Conservation (phyloP, 805 yeast genomes). For the Cyberlindnera euphorbiiphila region DNA sequence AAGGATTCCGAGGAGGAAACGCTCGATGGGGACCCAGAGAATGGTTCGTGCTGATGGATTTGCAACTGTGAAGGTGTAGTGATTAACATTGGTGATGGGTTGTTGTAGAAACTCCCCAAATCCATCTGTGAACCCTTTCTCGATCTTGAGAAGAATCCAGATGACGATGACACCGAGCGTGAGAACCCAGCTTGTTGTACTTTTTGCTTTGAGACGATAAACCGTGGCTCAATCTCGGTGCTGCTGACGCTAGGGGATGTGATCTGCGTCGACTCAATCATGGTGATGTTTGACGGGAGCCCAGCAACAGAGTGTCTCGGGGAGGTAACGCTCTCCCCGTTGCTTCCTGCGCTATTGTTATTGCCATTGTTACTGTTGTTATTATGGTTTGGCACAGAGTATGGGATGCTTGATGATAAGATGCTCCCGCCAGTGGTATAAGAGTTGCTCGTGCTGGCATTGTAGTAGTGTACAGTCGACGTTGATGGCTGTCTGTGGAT, state of each 20-base stretch:
- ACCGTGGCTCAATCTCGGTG: conserved; percentile 74
- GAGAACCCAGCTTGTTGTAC: conserved; percentile 35
- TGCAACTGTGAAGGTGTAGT: conserved; percentile 3
- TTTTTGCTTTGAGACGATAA: conserved; percentile 76
- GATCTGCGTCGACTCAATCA: conserved; percentile 55
- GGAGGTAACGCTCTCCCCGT: conserved; percentile 29
- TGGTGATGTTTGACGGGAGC: conserved; percentile 37
- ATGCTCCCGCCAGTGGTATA: conserved; percentile 14
- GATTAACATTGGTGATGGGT: conserved; percentile 15
- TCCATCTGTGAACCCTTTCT: conserved; percentile 36
- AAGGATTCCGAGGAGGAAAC: conserved; percentile 26
- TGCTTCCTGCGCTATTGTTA: too few relatives aligned
- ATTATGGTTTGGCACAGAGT: conserved; percentile 23
- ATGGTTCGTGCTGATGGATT: conserved; percentile 11
- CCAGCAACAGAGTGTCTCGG: conserved; percentile 32
- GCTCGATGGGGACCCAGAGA: conserved; percentile 27
- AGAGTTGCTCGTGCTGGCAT: too few relatives aligned
- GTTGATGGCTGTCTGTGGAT: conserved; percentile 28
- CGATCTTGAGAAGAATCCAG: conserved; percentile 44
- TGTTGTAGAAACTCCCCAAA: conserved; percentile 26
- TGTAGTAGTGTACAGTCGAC: conserved; percentile 10
- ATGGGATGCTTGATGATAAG: conserved; percentile 25
- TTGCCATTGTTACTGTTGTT: too few relatives aligned
- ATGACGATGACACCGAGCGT: conserved; percentile 20
- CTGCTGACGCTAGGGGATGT: conserved; percentile 64